Evolutionary conservation across 257 asterid genomes (phyloP), one percentile per base, ranked within the genome.

Genomic region (Handroanthus guayacan): DNA sequence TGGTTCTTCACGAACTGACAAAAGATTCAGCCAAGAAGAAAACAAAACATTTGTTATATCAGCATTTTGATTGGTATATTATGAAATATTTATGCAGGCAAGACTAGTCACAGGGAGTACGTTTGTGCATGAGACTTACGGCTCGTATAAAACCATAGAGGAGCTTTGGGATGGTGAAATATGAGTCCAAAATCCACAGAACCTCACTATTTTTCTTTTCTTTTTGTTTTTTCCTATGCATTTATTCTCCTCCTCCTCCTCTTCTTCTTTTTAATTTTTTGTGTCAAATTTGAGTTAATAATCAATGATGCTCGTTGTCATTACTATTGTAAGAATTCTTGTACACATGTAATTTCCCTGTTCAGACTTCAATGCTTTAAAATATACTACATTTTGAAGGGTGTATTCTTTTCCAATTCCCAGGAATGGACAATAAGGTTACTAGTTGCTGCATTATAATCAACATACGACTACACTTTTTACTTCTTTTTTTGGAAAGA

Each of bases 101-200:
- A 90, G 84, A 65, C 79, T 87, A 34, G 18, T 87, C 5, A 77
- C 66, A 62, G 96, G 94, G 17, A n/a, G 62, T 69, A n/a, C 69
- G 3, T 90, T 88, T 82, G 89, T 58, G 39, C 84, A 90, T n/a
- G 86, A 86, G 79, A 85, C 82, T 12, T 69, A 47, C 10, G 87
- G 97, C 72, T 72, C 76, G 25, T 92, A 88, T 85, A 89, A 47
- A 81, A 89, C 91, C 31, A 12, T 87, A 38, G 87, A 89, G 73
- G 94, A 89, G 44, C 86, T 92, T 0, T 92, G 97, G 97, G 97
- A 92, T 80, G 94, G 89, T 69, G 96, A 92, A 78, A 56, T 83
- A 18, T 92, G 82, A 81, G 6, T 12, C 37, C 8, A 76, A 31
- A 54, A 54, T 38, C 16, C 47, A 65, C 11, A 17, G 7, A n/a